Conservation (phyloP, 1,284 basidiomycete species). For the Moesziomyces sp. region DNA sequence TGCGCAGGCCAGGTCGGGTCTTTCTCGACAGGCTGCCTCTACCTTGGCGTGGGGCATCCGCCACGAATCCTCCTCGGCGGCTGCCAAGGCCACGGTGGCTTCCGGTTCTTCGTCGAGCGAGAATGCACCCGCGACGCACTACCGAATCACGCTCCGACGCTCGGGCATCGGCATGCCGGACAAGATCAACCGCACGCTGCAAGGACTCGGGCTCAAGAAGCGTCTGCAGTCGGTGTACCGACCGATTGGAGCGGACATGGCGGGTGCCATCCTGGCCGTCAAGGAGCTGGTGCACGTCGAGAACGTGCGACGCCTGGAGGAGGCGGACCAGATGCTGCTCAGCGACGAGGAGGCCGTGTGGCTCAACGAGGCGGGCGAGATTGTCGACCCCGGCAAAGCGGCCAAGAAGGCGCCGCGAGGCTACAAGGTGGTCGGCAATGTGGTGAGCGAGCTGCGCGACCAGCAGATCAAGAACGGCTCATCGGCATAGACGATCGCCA, state of each 20-base stretch:
- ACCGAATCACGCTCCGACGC: conserved; percentile 82
- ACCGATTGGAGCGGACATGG: conserved; percentile 76
- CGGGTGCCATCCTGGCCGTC: conserved; percentile 82
- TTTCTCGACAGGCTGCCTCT: conserved; percentile 19
- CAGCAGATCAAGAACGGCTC: conserved; percentile 45
- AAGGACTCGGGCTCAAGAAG: conserved; percentile 80
- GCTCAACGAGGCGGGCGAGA: conserved; percentile 63
- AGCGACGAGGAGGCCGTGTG: conserved; percentile 56
- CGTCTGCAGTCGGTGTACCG: conserved; percentile 85
- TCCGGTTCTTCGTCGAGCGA: conserved; percentile 20
- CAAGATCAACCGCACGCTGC: conserved; percentile 78
- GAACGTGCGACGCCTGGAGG: conserved; percentile 73
- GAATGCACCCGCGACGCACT: conserved; percentile 73
- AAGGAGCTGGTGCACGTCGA: conserved; percentile 88
- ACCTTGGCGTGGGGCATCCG: conserved; percentile 40
- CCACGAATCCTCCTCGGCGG: conserved; percentile 33
- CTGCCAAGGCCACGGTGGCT: conserved; percentile 21
- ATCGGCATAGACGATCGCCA: conserved; percentile 5
- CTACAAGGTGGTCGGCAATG: conserved; percentile 64
- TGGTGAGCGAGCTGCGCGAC: conserved; percentile 59
- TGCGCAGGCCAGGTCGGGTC: conserved; percentile 28
- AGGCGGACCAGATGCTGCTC: conserved; percentile 46
- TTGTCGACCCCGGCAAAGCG: conserved; percentile 63
- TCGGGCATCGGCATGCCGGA: conserved; percentile 82
- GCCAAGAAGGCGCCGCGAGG: conserved; percentile 63